Evolutionary conservation across 305 asterid species (phyloP).

Genomic region (Striga hermonthica): DNA sequence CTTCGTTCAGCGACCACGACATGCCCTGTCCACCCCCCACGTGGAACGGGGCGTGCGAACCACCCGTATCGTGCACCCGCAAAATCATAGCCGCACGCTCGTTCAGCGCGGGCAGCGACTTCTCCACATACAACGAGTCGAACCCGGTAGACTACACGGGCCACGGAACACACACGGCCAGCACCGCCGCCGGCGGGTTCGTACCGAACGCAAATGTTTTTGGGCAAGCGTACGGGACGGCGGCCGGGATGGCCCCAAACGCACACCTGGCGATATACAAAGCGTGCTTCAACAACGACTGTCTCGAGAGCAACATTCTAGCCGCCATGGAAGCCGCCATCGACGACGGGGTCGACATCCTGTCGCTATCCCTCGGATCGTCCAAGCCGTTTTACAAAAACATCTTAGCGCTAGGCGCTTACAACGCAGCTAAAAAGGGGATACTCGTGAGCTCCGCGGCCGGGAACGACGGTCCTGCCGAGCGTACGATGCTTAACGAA

Average conservation of each 20-base stretch:
- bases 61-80: conserved; percentile 28
- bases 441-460: conserved; percentile 4
- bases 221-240: conserved; percentile 30
- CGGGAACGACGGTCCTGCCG: background rate
- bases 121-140: background rate
- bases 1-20: conserved; percentile 28
- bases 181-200: conserved; percentile 25
- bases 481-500: background rate
- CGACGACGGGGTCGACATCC: conserved; percentile 5
- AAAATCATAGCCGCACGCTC: conserved; percentile 34
- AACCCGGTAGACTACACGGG: conserved; percentile 13
- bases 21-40: conserved; percentile 27
- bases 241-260: conserved; percentile 25
- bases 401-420: background rate
- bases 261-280: conserved; percentile 29
- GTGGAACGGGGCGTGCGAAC: conserved; percentile 31
- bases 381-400: background rate
- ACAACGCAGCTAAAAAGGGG: background rate
- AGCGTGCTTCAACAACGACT: background rate
- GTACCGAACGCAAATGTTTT: conserved; percentile 3
- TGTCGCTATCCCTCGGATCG: background rate
- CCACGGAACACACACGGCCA: conserved; percentile 32
- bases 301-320: background rate
- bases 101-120: background rate
- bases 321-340: background rate